phyloP scores from a whole-genome alignment of 2,329 filamentous ascomycete genomes.

The Stemphylium lycopersici region DNA sequence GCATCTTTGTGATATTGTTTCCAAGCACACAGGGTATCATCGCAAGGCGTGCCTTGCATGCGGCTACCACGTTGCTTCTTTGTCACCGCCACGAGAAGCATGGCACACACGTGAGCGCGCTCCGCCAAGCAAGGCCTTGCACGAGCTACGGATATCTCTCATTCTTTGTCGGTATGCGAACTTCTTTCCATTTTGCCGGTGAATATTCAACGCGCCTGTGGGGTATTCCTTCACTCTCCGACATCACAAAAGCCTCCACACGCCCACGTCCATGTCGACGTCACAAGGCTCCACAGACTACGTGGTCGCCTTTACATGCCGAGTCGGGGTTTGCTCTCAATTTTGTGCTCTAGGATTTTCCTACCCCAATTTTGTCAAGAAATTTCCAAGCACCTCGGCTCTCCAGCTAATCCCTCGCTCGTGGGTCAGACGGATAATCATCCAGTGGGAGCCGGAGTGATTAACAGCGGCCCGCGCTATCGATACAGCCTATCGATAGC shows the following conservation, averaged over 20 bases:
- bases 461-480: constrained; percentile 6
- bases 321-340: neutral
- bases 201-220: neutral
- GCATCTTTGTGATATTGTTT: neutral
- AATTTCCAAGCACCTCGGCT: neutral
- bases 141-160: neutral
- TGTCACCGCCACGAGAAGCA: neutral
- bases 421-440: neutral
- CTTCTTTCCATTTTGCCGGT: neutral
- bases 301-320: neutral
- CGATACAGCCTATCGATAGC: constrained; percentile 23
- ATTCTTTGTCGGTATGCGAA: neutral
- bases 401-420: neutral
- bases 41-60: neutral
- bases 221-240: neutral
- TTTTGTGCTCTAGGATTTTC: constrained; percentile 3
- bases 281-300: neutral
- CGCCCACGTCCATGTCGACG: neutral
- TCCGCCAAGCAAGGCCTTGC: neutral
- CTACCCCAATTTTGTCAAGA: constrained; percentile 2
- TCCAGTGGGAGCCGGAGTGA: neutral
- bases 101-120: neutral
- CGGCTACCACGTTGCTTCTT: neutral
- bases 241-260: neutral
- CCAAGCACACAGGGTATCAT: neutral